A percentile compares a stretch with the other conserved stretches of the same genome.
These are phyloP conservation scores for Polyporus arcularius DNA, from an alignment of 768 basidiomycete genomes.

Conservation along the genomic window DNA sequence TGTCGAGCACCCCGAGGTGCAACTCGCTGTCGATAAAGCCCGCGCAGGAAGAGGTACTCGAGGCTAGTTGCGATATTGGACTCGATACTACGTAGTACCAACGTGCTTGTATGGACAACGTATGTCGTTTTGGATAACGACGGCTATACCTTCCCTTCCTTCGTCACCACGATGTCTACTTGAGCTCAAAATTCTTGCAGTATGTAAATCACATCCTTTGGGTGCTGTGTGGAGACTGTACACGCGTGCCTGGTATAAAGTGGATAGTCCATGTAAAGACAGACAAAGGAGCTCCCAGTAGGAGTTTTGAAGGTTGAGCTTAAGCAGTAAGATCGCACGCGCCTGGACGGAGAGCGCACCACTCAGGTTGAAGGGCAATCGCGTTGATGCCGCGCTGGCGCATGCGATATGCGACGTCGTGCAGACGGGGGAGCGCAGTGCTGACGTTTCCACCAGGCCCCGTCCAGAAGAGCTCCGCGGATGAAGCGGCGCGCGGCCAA, in stretches of 20 bases:
- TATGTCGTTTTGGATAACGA: no score
- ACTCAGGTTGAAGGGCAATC: conserved; percentile 67
- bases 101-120: no score
- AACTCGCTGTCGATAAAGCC: conserved; percentile 2
- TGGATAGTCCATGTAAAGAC: background rate
- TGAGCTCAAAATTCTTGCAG: background rate
- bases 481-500: conserved; percentile 77
- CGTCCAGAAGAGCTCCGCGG: conserved; percentile 80
- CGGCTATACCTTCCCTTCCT: no score
- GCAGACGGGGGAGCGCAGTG: conserved; percentile 62
- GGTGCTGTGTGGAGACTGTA: no score
- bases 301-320: background rate
- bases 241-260: no score
- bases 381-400: conserved; percentile 62
- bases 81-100: background rate
- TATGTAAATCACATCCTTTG: background rate
- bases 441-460: conserved; percentile 41
- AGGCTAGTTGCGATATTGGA: background rate
- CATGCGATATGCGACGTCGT: conserved; percentile 66
- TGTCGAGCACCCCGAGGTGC: conserved; percentile 7
- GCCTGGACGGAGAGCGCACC: conserved; percentile 68
- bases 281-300: background rate
- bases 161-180: background rate
- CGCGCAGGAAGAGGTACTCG: background rate
- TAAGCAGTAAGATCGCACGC: conserved; percentile 49